Evolutionary conservation across 805 yeast species (phyloP).

Genomic region (Sugiyamaella chiloensis): DNA sequence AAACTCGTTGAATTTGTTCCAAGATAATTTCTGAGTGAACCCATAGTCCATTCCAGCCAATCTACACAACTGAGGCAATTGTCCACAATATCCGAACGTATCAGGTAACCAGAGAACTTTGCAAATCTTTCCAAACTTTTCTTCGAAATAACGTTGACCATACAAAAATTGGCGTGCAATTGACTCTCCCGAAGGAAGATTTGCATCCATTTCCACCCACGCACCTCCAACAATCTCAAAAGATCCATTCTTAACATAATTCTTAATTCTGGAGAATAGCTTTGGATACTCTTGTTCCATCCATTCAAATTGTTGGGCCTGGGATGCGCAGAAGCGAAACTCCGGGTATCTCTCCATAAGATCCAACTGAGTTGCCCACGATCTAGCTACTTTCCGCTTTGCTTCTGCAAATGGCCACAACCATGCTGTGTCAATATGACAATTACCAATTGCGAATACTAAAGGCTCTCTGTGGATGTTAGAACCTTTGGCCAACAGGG

Average conservation of each 20-base stretch:
- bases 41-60: slow-evolving; percentile 67
- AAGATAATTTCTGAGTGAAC: slow-evolving; percentile 75
- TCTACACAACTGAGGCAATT: slow-evolving; percentile 77
- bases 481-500: slow-evolving; percentile 12
- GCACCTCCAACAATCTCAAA: slow-evolving; percentile 82
- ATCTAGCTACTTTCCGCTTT: slow-evolving; percentile 81
- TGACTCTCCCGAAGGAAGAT: slow-evolving; percentile 80
- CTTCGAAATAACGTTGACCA: slow-evolving; percentile 71
- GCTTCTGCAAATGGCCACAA: slow-evolving; percentile 97
- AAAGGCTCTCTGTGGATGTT: slow-evolving; percentile 48
- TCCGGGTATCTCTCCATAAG: slow-evolving; percentile 84
- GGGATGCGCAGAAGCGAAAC: slow-evolving; percentile 87
- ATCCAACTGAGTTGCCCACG: slow-evolving; percentile 88
- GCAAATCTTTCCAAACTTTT: slow-evolving; percentile 64
- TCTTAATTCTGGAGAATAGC: slow-evolving; percentile 54
- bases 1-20: slow-evolving; percentile 80
- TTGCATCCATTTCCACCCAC: slow-evolving; percentile 88
- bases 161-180: slow-evolving; percentile 70
- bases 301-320: slow-evolving; percentile 94
- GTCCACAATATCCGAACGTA: slow-evolving; percentile 82
- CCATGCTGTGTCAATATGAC: slow-evolving; percentile 98
- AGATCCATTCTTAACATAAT: slow-evolving; percentile 57
- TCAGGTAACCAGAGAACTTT: slow-evolving; percentile 81
- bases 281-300: slow-evolving; percentile 78
- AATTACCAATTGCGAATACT: slow-evolving; percentile 83